Percentiles rank a stretch among this genome's conserved stretches.
phyloP scores from a whole-genome alignment of 768 basidiomycete species.

The Boletus rex-veris region DNA sequence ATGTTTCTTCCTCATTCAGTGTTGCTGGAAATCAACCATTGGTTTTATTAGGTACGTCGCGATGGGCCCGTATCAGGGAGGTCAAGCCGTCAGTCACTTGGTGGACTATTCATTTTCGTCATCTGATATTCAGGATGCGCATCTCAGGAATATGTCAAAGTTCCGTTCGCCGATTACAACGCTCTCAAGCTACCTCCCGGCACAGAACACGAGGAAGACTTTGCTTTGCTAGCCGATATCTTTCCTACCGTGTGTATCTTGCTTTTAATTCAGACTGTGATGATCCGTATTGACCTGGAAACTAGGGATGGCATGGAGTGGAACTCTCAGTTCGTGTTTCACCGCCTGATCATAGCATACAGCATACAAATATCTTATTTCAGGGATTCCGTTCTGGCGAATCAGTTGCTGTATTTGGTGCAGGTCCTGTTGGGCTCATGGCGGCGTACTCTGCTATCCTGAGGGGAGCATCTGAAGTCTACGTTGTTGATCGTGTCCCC shows the following conservation, averaged over 20 bases:
- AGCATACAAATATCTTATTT: neutral
- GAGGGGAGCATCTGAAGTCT: slow-evolving; percentile 50
- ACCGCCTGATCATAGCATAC: neutral
- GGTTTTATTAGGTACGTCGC: too few relatives aligned
- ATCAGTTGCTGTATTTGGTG: neutral
- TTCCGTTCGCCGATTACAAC: too few relatives aligned
- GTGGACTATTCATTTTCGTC: too few relatives aligned
- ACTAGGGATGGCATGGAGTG: neutral
- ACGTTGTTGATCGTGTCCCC: slow-evolving; percentile 53
- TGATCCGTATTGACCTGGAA: neutral
- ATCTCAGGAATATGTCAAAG: too few relatives aligned
- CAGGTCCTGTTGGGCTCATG: slow-evolving; percentile 39
- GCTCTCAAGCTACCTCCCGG: too few relatives aligned
- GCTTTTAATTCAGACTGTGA: neutral
- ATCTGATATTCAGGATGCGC: too few relatives aligned
- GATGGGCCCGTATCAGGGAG: too few relatives aligned
- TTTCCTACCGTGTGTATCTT: neutral
- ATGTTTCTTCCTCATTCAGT: too few relatives aligned
- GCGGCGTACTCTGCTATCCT: slow-evolving; percentile 48
- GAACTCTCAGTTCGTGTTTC: neutral
- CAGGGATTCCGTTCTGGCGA: neutral
- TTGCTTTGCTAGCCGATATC: too few relatives aligned
- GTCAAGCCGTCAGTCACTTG: too few relatives aligned
- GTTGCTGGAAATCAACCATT: too few relatives aligned
- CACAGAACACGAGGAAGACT: too few relatives aligned